These are phyloP conservation scores for Boletus insuetus DNA, from an alignment of 768 basidiomycete species.

Conservation along the genomic window DNA sequence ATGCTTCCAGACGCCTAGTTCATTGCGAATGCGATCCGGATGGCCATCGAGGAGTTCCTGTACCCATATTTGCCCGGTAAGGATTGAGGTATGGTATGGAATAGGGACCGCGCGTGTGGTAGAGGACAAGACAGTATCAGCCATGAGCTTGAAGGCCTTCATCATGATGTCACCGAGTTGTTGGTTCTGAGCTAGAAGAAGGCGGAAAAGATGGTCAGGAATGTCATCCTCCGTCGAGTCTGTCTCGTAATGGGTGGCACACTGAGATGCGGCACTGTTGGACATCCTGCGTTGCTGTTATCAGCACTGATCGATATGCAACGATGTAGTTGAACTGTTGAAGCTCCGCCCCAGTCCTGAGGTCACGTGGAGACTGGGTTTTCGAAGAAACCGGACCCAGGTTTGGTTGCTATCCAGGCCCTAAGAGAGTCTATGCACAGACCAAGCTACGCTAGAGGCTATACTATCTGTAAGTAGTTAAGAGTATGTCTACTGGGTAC, in stretches of 20 bases:
- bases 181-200: background rate
- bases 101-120: background rate
- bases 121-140: background rate
- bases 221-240: background rate
- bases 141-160: background rate
- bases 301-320: too few relatives aligned
- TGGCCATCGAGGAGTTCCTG: conserved; percentile 2
- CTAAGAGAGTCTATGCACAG: too few relatives aligned
- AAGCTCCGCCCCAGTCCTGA: background rate
- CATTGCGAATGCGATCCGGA: background rate
- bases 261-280: background rate
- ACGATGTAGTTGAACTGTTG: too few relatives aligned
- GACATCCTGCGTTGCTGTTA: background rate
- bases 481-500: too few relatives aligned
- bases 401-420: background rate
- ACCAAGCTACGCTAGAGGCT: too few relatives aligned
- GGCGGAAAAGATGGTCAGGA: background rate
- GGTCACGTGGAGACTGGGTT: background rate
- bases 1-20: background rate
- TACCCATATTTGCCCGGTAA: conserved; percentile 1
- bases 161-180: background rate
- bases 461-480: too few relatives aligned
- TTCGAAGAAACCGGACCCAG: background rate
- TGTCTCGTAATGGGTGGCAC: background rate
- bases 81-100: background rate